A percentile compares a stretch with the other conserved stretches of the same genome.
Evolutionary conservation across 1,284 basidiomycete species (phyloP).

Genomic region (Marasmius oreades): DNA sequence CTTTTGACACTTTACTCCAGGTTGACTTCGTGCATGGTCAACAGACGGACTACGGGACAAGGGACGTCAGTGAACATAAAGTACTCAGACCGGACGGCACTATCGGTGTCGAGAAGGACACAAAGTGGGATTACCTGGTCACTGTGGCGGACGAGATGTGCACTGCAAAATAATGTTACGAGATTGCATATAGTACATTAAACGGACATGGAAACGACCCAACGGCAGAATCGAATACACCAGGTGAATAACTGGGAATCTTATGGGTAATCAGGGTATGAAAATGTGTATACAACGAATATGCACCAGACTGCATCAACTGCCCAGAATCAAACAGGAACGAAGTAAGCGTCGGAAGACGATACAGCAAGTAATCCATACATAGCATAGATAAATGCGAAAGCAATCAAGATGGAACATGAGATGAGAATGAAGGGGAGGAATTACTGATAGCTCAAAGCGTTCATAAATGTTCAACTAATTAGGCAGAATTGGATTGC

Average conservation of each 20-base stretch:
- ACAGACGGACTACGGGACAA: slow-evolving; percentile 11
- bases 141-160: slow-evolving; percentile 14
- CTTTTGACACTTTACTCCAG: slow-evolving; percentile 1
- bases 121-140: slow-evolving; percentile 13
- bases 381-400: background rate
- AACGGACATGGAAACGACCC: background rate
- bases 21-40: slow-evolving; percentile 11
- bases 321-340: background rate
- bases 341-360: background rate
- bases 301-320: background rate
- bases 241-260: background rate
- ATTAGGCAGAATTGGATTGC: background rate
- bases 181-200: background rate
- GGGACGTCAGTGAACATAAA: slow-evolving; percentile 11
- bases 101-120: slow-evolving; percentile 12
- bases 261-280: background rate
- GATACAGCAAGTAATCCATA: background rate
- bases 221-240: no score
- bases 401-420: background rate
- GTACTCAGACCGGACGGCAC: slow-evolving; percentile 10
- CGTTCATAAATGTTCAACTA: background rate
- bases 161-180: slow-evolving; percentile 3
- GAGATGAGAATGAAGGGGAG: background rate
- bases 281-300: background rate
- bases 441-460: background rate